Evolutionary conservation across 2,329 filamentous ascomycete genomes (phyloP), one percentile per base, ranked within the genome.

Genomic region (Cladosporium sp.): DNA sequence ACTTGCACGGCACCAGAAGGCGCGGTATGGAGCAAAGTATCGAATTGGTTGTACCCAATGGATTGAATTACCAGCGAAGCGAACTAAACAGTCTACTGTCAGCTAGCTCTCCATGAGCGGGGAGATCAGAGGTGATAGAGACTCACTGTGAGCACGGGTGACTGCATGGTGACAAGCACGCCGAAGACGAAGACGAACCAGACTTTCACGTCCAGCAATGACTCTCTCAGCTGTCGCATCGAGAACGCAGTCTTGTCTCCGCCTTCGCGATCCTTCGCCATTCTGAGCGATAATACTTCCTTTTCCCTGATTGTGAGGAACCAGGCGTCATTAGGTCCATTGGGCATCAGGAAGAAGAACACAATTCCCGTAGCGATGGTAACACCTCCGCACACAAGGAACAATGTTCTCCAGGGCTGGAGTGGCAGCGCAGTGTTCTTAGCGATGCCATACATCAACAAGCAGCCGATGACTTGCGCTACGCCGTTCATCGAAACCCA

Each of bases 371-470:
- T 70, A 1, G 69, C 67, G 1, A 72, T 63, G 0, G 80, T 82
- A 7, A 81, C 60, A 0, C 73, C 76, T n/a, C 80, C 80, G 58
- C 76, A 81, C 12, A 83, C 71, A 30, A 82, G 67, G 64, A 82
- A 82, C 38, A 82, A 66, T 0, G 73, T 67, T 36, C 78, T 69
- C 80, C 80, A 83, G 0, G 78, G 74, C 0, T 71, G 72, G 3
- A 83, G 66, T 0, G 70, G 55, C 2, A 76, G 64, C 2, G 65
- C 64, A 3, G 58, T 56, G 56, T 78, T 75, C 60, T 75, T 75
- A 39, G 78, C 80, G 54, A 82, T 79, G 37, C 78, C 78, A 62
- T 81, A 81, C 77, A 80, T 80, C n/a, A 80, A 70, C 5, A 80
- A 61, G 28, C 70, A 74, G 9, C 78, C 78, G 38, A 78, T 61